A percentile compares a stretch with the other conserved stretches of the same genome.
Conservation (phyloP, 257 asterid genomes). For the Linderniella brevidens region DNA sequence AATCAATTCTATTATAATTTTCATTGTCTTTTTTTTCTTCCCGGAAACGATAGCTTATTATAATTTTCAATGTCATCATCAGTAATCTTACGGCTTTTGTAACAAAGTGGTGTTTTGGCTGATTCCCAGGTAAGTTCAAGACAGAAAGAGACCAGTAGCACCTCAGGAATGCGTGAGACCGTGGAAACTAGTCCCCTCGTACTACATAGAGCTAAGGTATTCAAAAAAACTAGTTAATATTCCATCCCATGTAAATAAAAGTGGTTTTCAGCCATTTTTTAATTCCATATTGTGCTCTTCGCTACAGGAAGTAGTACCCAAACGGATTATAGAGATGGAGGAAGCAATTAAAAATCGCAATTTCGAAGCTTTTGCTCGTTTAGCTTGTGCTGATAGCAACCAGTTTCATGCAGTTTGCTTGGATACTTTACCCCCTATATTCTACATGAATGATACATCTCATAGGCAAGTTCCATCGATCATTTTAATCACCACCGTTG, state of each 20-base stretch:
- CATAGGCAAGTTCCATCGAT: slow-evolving; percentile 80
- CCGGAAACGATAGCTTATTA: too few species aligned
- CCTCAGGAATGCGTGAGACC: slow-evolving; percentile 96
- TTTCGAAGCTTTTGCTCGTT: slow-evolving; percentile 70
- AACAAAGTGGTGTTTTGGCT: too few species aligned
- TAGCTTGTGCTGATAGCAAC: slow-evolving; percentile 82
- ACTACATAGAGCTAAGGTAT: slow-evolving; percentile 82
- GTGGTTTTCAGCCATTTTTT: too few species aligned
- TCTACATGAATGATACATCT: slow-evolving; percentile 98
- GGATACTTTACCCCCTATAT: slow-evolving; percentile 86
- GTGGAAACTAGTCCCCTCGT: slow-evolving; percentile 83
- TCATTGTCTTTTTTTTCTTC: too few species aligned
- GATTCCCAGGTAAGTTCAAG: slow-evolving; percentile 89
- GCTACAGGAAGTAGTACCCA: slow-evolving; percentile 96
- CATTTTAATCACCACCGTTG: too few species aligned
- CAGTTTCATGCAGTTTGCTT: slow-evolving; percentile 97
- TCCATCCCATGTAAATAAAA: too few species aligned
- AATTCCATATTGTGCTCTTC: too few species aligned
- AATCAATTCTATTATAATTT: too few species aligned
- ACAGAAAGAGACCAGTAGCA: slow-evolving; percentile 97
- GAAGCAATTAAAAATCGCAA: slow-evolving; percentile 70
- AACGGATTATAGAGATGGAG: slow-evolving; percentile 77
- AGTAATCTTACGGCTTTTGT: too few species aligned
- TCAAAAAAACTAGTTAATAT: too few species aligned
- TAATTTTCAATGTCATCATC: too few species aligned